Conservation (phyloP, 305 asterid species). For the Rubia peregrina region DNA sequence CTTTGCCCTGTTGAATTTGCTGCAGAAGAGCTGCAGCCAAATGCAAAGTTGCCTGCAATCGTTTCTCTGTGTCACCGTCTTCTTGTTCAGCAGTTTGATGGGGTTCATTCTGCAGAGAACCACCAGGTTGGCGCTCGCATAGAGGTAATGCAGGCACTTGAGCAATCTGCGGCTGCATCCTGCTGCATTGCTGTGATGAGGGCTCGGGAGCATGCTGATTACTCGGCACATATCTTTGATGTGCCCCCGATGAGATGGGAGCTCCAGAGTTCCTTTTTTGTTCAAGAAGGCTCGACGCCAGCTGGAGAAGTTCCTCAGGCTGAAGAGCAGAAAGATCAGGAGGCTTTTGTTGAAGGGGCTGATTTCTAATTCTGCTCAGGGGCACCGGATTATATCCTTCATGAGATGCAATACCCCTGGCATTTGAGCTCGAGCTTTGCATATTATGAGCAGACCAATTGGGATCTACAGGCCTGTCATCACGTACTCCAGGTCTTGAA, state of each 20-base stretch:
- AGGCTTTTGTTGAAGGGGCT: constrained; percentile 33
- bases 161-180: constrained; percentile 24
- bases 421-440: constrained; percentile 29
- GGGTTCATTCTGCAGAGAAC: constrained; percentile 35
- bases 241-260: constrained; percentile 13
- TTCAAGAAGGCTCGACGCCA: constrained; percentile 66
- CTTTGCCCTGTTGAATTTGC: constrained; percentile 87
- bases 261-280: constrained; percentile 50
- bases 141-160: constrained; percentile 33
- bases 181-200: constrained; percentile 32
- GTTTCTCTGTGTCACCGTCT: constrained; percentile 69
- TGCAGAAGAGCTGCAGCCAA: constrained; percentile 88
- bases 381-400: constrained; percentile 28
- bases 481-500: constrained; percentile 17
- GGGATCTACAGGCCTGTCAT: constrained; percentile 19
- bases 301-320: constrained; percentile 64
- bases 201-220: constrained; percentile 42
- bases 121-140: constrained; percentile 32
- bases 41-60: constrained; percentile 86
- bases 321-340: constrained; percentile 39
- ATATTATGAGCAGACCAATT: constrained; percentile 41
- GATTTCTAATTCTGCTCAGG: constrained; percentile 31
- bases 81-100: constrained; percentile 41
- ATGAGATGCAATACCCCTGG: constrained; percentile 25
- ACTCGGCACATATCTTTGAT: constrained; percentile 38